Percentiles rank a stretch among this genome's conserved stretches.
phyloP scores from a whole-genome alignment of 2,329 filamentous ascomycete species.

The Geosmithia flava region DNA sequence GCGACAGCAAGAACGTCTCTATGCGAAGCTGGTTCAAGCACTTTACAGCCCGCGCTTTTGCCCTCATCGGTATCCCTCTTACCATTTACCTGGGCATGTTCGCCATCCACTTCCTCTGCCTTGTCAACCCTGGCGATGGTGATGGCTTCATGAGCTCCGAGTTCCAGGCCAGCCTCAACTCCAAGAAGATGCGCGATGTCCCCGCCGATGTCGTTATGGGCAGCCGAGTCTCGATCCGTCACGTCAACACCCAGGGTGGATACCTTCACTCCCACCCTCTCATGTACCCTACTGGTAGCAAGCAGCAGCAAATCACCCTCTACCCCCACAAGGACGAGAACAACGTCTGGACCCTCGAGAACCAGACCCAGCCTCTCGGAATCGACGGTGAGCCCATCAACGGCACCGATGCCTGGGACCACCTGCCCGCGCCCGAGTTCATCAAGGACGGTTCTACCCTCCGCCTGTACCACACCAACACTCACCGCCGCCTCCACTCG shows the following conservation, averaged over 20 bases:
- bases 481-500: constrained; percentile 84
- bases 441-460: constrained; percentile 73
- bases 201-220: constrained; percentile 86
- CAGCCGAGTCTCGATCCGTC: constrained; percentile 73
- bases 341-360: constrained; percentile 89
- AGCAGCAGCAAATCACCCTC: constrained; percentile 96
- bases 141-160: constrained; percentile 99
- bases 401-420: constrained; percentile 77
- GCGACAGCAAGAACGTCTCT: constrained; percentile 76
- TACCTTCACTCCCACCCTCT: constrained; percentile 94
- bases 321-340: constrained; percentile 99
- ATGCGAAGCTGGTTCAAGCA: constrained; percentile 85
- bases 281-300: constrained; percentile 96
- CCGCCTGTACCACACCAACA: constrained; percentile 72
- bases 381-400: constrained; percentile 64
- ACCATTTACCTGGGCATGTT: constrained; percentile 97
- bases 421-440: constrained; percentile 48
- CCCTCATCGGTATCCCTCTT: constrained; percentile 76
- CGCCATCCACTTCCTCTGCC: constrained; percentile 85
- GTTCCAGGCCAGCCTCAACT: constrained; percentile 95
- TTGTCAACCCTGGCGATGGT: constrained; percentile 89
- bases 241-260: constrained; percentile 94
- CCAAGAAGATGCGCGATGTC: constrained; percentile 91
- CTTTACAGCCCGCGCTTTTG: constrained; percentile 81
- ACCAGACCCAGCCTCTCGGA: constrained; percentile 83